phyloP scores from a whole-genome alignment of 768 basidiomycete genomes.

The Tephrocybe sp. region DNA sequence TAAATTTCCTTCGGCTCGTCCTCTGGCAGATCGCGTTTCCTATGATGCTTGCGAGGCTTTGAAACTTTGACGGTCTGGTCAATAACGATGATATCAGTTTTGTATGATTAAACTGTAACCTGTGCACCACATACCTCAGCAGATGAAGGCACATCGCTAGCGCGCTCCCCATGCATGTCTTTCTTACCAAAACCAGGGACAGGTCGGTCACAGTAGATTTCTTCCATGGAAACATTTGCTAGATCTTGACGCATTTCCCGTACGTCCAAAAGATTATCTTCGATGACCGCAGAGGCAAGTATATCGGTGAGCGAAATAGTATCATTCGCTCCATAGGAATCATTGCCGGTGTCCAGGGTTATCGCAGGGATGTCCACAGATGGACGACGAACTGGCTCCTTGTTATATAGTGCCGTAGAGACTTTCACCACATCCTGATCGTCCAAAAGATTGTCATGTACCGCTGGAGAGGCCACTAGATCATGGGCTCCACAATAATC shows the following conservation, averaged over 20 bases:
- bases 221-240: not conserved
- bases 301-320: constrained; percentile 4
- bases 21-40: not conserved
- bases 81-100: not conserved
- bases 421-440: not conserved
- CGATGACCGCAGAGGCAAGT: not conserved
- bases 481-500: no score
- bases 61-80: not conserved
- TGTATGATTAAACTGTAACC: not conserved
- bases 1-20: not conserved
- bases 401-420: no score
- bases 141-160: no score
- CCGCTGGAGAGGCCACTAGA: no score
- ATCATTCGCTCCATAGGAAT: not conserved
- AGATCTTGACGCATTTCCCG: not conserved
- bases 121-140: not conserved
- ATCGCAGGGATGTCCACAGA: not conserved
- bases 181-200: not conserved
- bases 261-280: not conserved
- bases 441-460: not conserved
- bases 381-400: not conserved
- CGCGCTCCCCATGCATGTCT: no score
- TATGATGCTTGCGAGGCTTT: no score
- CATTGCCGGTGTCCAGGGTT: not conserved
- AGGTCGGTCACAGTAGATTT: not conserved